Evolutionary conservation across 352 stramenopile species (phyloP).

Genomic region (Aphanomyces euteiches): DNA sequence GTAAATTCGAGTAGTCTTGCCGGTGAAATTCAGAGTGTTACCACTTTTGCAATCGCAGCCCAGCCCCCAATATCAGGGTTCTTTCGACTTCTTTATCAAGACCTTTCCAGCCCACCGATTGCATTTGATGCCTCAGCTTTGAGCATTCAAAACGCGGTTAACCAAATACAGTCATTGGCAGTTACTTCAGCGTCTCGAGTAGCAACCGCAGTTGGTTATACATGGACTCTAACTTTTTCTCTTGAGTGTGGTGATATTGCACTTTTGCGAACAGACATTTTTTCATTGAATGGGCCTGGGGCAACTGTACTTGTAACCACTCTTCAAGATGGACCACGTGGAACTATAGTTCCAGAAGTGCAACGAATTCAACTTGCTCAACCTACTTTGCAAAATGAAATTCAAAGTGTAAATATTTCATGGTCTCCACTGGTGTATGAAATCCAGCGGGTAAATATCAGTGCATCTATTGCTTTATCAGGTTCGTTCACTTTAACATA

Average conservation of each 20-base stretch:
- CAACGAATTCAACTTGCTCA: constrained; percentile 17
- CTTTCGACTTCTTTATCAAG: constrained; percentile 1
- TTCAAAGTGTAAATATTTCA: constrained; percentile 11
- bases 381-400: constrained; percentile 8
- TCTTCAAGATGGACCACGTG: constrained; percentile 9
- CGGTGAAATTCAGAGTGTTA: constrained; percentile 16
- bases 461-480: neutral
- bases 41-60: neutral
- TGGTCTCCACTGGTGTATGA: constrained; percentile 17
- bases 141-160: constrained; percentile 6
- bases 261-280: neutral
- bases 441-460: constrained; percentile 15
- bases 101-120: neutral
- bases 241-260: constrained; percentile 20
- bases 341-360: constrained; percentile 11
- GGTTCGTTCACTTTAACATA: constrained; percentile 63
- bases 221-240: constrained; percentile 27
- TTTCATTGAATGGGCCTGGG: constrained; percentile 5
- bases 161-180: neutral
- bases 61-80: neutral
- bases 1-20: constrained; percentile 8
- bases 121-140: neutral
- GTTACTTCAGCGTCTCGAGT: constrained; percentile 7
- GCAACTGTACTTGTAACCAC: neutral
- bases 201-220: constrained; percentile 1